Base-by-base conservation (phyloP, 495 filamentous ascomycete genomes). In the Xylaria bambusicola region DNA sequence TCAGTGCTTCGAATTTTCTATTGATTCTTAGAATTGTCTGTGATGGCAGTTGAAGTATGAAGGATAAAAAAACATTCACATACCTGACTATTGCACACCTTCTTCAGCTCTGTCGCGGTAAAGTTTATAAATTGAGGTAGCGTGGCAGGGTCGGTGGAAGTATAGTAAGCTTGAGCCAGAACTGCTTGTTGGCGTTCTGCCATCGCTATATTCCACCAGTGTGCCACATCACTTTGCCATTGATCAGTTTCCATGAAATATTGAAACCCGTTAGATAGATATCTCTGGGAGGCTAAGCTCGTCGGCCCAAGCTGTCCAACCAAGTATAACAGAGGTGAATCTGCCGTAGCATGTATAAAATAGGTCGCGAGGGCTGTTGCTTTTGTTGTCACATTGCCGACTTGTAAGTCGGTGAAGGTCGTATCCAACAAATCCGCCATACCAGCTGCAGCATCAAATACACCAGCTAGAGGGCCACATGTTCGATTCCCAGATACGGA, bases 1-100 rank as follows among this genome's bases (percentile, higher is more conserved):
- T n/a, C 27, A 2, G 62, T 45, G 45, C 45, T 57, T 35, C 36
- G 17, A 10, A 65, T 61, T 57, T 65, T 65, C 62, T 65, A 42
- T 6, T 12, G 21, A 3, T 24, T 3, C 3, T 49, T 29, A 49
- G n/a, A 8, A 29, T 49, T 20, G 5, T 6, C 23, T 49, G 7
- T n/a, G 5, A 10, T 10, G 31, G 12, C 5, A 44, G 40, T 15
- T 7, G 23, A 8, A 3, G n/a, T 23, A 21, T 23, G 7, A 49
- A 21, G 7, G 4, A 21, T 17, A 24, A 5, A 26, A 17, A 15
- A 23, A 3, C 10, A 6, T 38, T 35, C 15, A 52, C 55, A 1
- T 57, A 52, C 60, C 47, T 62, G 60, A 20, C 21, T 56, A 21
- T 62, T 6, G 15, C 60, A 57, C 2, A 57, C n/a, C 12, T 52